These are phyloP conservation scores for Picea sitchensis DNA, from an alignment of 75 land plant genomes.

Conservation along the genomic window DNA sequence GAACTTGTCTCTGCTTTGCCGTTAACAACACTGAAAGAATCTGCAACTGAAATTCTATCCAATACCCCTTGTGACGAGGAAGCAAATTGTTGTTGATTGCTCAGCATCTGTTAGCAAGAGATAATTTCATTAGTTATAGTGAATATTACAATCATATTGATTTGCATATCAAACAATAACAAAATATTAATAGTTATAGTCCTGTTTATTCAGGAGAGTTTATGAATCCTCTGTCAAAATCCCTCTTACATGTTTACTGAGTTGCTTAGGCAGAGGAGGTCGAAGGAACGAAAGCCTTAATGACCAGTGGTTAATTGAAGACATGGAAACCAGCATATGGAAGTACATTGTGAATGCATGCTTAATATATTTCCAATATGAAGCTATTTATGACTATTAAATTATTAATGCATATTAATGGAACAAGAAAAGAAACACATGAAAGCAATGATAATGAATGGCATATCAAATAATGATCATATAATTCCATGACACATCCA, in stretches of 20 bases:
- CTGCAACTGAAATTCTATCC: background rate
- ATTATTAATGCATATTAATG: background rate
- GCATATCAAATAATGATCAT: background rate
- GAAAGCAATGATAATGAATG: too few species aligned
- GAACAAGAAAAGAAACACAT: background rate
- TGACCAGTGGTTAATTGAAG: background rate
- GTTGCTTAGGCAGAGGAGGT: background rate
- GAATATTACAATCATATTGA: background rate
- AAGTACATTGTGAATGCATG: background rate
- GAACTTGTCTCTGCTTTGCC: constrained; percentile 8
- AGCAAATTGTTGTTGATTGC: background rate
- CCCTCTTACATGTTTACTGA: background rate
- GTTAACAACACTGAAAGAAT: background rate
- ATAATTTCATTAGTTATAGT: background rate
- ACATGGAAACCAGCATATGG: background rate
- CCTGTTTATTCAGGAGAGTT: background rate
- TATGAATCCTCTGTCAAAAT: background rate
- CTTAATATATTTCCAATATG: background rate
- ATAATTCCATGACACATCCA: background rate
- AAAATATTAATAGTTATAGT: background rate
- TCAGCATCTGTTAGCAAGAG: background rate
- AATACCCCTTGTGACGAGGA: background rate
- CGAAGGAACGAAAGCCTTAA: background rate
- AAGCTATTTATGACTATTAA: background rate
- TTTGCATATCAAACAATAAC: background rate